Evolutionary conservation across 331 rosid species (phyloP), one percentile per base, ranked within the genome.

Genomic region (Erythrophleum ivorense): DNA sequence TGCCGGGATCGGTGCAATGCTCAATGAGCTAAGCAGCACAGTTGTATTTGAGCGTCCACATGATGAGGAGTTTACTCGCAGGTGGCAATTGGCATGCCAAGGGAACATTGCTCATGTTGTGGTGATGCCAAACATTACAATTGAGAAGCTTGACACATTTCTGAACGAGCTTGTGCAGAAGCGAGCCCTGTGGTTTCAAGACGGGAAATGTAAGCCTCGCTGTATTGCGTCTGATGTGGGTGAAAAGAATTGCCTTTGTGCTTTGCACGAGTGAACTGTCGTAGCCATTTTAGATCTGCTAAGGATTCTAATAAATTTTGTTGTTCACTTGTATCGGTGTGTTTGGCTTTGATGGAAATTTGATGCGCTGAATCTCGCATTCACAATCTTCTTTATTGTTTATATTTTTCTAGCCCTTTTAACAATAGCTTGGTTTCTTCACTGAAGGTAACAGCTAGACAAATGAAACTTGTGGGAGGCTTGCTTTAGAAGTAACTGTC

Each of bases 41-140:
- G 91, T 88, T 59, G 91, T 88, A 71, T 88, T 88, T 83, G 91
- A 88, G 82, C 82, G 91, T 24, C 91, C 91, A 8, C 91, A 88
- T 9, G 91, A 88, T 14, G 87, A 88, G 78, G 85, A 80, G 59
- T 88, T 88, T 41, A 54, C 84, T 38, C 91, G 91, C 80, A 83
- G 16, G 82, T 88, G 88, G 88, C 91, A 88, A 82, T 75, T 88
- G 50, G 91, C 91, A 36, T 88, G 91, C 85, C 81, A 85, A 45
- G 91, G 91, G 40, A 88, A 88, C 80, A 88, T 88, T 6, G 87
- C 91, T 3, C 91, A 88, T 85, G 91, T 88, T 40, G 91, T 88
- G 66, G 91, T 88, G 45, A 88, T 88, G 91, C 91, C 91, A 19
- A 88, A 85, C 71, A 82, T 88, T 71, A 88, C 91, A n/a, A 80